These are phyloP conservation scores for Pseudohyphozyma bogoriensis DNA, from an alignment of 768 basidiomycete species.

Conservation along the genomic window DNA sequence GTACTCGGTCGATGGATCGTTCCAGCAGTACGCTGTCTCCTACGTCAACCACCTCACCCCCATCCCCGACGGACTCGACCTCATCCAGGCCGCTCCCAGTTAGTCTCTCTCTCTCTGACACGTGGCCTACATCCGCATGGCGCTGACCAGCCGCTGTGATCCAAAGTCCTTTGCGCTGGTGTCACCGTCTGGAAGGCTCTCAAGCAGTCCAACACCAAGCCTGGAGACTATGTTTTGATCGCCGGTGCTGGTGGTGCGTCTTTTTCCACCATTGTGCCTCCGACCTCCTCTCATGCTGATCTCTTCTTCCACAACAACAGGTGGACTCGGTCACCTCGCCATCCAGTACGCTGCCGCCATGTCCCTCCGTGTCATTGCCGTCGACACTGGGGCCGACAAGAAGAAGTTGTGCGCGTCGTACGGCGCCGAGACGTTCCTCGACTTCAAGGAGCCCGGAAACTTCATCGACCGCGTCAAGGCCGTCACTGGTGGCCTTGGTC, in stretches of 20 bases:
- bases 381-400: conserved; percentile 64
- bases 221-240: conserved; percentile 66
- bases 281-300: not conserved
- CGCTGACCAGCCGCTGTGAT: not conserved
- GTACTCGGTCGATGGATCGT: conserved; percentile 55
- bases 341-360: conserved; percentile 69
- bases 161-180: conserved; percentile 36
- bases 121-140: too few relatives aligned
- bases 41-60: conserved; percentile 64
- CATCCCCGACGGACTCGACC: conserved; percentile 54
- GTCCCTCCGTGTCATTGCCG: conserved; percentile 69
- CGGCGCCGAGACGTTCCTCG: conserved; percentile 96
- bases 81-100: conserved; percentile 51
- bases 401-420: conserved; percentile 77
- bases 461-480: conserved; percentile 50
- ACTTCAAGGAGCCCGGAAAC: conserved; percentile 64
- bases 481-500: conserved; percentile 59
- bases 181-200: conserved; percentile 82
- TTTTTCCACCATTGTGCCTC: not conserved
- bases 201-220: conserved; percentile 54
- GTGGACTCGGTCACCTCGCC: conserved; percentile 44
- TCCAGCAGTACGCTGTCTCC: conserved; percentile 42
- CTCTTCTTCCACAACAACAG: conserved; percentile 42
- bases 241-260: conserved; percentile 36
- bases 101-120: not conserved